These are phyloP conservation scores for Verticillium zaregamsianum DNA, from an alignment of 2,329 filamentous ascomycete genomes.

Conservation along the genomic window DNA sequence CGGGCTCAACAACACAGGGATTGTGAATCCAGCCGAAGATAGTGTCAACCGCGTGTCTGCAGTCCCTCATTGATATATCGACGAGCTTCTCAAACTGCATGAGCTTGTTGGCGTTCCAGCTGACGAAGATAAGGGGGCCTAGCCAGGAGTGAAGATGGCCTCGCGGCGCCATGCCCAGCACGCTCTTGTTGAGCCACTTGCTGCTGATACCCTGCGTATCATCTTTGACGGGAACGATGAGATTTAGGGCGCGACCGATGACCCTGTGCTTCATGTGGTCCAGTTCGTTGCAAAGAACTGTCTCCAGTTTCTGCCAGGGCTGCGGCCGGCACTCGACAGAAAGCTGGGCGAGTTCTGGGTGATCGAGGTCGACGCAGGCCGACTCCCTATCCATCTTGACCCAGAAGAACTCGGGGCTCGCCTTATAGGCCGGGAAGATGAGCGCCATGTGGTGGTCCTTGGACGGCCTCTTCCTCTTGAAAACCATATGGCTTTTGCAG, in stretches of 20 bases:
- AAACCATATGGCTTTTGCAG: background rate
- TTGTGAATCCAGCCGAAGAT: background rate
- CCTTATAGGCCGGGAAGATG: background rate
- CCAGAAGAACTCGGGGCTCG: background rate
- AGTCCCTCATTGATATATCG: background rate
- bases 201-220: background rate
- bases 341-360: background rate
- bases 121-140: background rate
- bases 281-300: background rate
- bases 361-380: background rate
- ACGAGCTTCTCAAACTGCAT: background rate
- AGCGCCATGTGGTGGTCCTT: background rate
- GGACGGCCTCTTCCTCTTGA: background rate
- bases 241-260: background rate
- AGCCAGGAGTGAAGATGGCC: background rate
- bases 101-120: background rate
- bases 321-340: background rate
- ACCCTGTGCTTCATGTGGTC: background rate
- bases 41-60: background rate
- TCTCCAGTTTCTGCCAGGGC: background rate
- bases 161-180: background rate
- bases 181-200: background rate
- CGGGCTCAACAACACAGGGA: background rate
- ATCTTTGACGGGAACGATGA: background rate
- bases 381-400: background rate